phyloP scores from a whole-genome alignment of 129 eudicot genomes.

The Apium graveolens region DNA sequence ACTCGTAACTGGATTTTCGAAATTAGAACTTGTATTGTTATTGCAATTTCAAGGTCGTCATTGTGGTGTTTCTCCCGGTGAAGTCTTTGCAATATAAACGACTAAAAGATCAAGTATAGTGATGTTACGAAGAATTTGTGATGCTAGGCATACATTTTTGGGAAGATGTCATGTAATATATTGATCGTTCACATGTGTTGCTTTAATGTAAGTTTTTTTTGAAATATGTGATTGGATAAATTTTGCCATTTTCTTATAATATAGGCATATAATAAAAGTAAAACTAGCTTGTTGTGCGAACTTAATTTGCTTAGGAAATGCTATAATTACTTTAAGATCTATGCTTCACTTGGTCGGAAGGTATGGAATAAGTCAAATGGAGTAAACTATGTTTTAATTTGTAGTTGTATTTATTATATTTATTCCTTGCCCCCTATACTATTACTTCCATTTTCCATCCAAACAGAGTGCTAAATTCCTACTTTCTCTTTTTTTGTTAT shows the following conservation, averaged over 20 bases:
- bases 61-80: not conserved
- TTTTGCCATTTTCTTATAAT: not conserved
- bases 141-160: not conserved
- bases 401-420: not conserved
- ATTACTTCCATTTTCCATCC: not conserved
- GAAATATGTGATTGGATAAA: not conserved
- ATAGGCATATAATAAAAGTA: not conserved
- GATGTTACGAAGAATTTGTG: not conserved
- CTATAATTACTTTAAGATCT: not conserved
- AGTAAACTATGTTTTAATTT: not conserved
- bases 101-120: not conserved
- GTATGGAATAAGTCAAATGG: not conserved
- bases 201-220: not conserved
- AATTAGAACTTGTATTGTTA: not conserved
- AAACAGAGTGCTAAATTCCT: not conserved
- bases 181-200: not conserved
- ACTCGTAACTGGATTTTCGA: not conserved
- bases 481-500: not conserved
- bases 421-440: not conserved
- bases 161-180: not conserved
- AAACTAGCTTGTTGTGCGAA: not conserved
- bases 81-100: not conserved
- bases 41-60: not conserved
- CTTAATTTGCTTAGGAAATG: not conserved
- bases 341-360: not conserved